These are phyloP conservation scores for Solanum ossicruentum DNA, from an alignment of 257 asterid species.

Conservation along the genomic window DNA sequence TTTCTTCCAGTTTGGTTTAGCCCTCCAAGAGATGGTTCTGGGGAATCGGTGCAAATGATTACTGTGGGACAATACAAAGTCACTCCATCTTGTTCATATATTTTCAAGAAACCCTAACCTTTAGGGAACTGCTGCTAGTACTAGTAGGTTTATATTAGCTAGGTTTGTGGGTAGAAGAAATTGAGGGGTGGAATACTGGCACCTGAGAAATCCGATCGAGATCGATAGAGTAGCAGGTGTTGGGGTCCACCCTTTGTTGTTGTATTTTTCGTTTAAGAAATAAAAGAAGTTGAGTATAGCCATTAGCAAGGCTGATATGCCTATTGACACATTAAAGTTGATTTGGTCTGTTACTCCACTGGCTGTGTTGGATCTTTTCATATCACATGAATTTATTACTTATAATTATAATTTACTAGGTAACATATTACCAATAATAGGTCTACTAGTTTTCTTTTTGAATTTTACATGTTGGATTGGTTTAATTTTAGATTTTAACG, in stretches of 20 bases:
- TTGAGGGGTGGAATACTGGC: conserved; percentile 35
- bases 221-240: conserved; percentile 17
- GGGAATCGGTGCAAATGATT: conserved; percentile 12
- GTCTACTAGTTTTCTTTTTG: background rate
- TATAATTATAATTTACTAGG: no score
- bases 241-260: conserved; percentile 22
- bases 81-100: background rate
- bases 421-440: no score
- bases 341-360: no score
- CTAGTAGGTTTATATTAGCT: background rate
- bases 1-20: conserved; percentile 34
- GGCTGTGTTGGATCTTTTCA: no score
- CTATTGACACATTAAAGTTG: background rate
- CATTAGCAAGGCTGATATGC: background rate
- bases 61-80: conserved; percentile 22
- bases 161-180: background rate
- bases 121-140: background rate
- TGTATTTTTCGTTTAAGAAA: background rate
- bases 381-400: no score
- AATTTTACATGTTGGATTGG: background rate
- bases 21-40: conserved; percentile 58
- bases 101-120: background rate
- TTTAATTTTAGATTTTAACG: no score
- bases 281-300: background rate
- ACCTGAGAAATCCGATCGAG: conserved; percentile 13